A percentile compares a stretch with the other conserved stretches of the same genome.
phyloP scores from a whole-genome alignment of 768 basidiomycete genomes.

The Tricholoma saponaceum region DNA sequence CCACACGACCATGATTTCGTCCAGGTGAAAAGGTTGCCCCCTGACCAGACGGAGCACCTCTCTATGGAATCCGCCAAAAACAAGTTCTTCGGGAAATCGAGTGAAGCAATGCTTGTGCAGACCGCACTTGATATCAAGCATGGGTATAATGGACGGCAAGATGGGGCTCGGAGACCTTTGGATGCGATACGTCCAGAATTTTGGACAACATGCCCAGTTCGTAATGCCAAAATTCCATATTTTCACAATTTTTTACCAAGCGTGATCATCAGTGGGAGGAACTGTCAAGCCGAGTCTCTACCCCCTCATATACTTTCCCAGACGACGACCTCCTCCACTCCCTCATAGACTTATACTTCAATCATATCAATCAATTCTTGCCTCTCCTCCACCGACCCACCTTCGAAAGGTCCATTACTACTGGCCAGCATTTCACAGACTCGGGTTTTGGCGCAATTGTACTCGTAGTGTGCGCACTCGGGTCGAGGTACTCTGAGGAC shows the following conservation, averaged over 20 bases:
- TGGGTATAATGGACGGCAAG: conserved; percentile 40
- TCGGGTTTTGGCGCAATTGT: conserved; percentile 53
- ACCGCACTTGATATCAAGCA: conserved; percentile 57
- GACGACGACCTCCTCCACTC: conserved; percentile 41
- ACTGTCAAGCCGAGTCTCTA: conserved; percentile 2
- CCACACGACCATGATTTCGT: conserved; percentile 31
- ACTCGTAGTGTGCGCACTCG: conserved; percentile 70
- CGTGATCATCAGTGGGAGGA: conserved; percentile 32
- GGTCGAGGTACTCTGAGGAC: conserved; percentile 55
- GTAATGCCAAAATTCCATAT: conserved; percentile 8
- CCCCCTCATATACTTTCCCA: conserved; percentile 40
- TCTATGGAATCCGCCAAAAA: conserved; percentile 33
- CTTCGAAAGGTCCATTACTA: conserved; percentile 49
- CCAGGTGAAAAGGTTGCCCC: conserved; percentile 26
- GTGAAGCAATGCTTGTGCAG: conserved; percentile 48
- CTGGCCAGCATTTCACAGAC: conserved; percentile 47
- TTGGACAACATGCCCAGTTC: conserved; percentile 32
- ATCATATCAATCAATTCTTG: conserved; percentile 43
- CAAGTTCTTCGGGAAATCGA: conserved; percentile 54
- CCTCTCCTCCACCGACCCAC: conserved; percentile 74
- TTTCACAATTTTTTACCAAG: background rate
- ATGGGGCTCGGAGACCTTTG: conserved; percentile 12
- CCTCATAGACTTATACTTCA: conserved; percentile 67
- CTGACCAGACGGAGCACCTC: conserved; percentile 30
- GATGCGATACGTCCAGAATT: conserved; percentile 29